Conservation (phyloP, 257 asterid genomes). For the Nicotiana paniculata region DNA sequence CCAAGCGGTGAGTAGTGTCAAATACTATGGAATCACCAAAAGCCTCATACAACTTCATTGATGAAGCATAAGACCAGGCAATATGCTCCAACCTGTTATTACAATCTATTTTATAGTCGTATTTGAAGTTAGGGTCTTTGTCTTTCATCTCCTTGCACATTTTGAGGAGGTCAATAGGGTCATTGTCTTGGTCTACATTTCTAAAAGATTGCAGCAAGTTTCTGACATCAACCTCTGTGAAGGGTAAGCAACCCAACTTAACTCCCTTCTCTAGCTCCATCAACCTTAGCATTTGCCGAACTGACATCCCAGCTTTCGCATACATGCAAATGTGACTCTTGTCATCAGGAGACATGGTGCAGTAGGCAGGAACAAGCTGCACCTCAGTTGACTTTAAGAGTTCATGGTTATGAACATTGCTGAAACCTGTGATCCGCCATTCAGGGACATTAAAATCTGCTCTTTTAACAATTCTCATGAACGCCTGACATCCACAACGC, state of each 20-base stretch:
- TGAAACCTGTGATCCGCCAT: conserved; percentile 92
- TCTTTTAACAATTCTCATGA: conserved; percentile 88
- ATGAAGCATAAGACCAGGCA: conserved; percentile 96
- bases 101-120: conserved; percentile 72
- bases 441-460: conserved; percentile 67
- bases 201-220: conserved; percentile 81
- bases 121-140: conserved; percentile 73
- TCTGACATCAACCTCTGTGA: conserved; percentile 93
- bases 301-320: conserved; percentile 94
- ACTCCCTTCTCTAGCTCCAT: conserved; percentile 88
- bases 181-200: conserved; percentile 86
- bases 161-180: conserved; percentile 71
- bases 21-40: conserved; percentile 93
- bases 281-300: conserved; percentile 95
- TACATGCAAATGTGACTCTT: conserved; percentile 84
- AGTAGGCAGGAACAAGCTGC: conserved; percentile 93
- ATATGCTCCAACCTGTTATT: conserved; percentile 78
- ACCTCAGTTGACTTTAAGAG: conserved; percentile 91
- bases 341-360: conserved; percentile 85
- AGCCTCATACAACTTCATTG: conserved; percentile 68
- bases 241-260: conserved; percentile 88
- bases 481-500: conserved; percentile 95
- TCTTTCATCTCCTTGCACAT: conserved; percentile 94
- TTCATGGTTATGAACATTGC: conserved; percentile 88
- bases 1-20: conserved; percentile 89